Percentiles rank a stretch among this genome's conserved stretches.
These are phyloP conservation scores for Gyromitra esculenta DNA, from an alignment of 2,329 filamentous ascomycete species.

Conservation along the genomic window DNA sequence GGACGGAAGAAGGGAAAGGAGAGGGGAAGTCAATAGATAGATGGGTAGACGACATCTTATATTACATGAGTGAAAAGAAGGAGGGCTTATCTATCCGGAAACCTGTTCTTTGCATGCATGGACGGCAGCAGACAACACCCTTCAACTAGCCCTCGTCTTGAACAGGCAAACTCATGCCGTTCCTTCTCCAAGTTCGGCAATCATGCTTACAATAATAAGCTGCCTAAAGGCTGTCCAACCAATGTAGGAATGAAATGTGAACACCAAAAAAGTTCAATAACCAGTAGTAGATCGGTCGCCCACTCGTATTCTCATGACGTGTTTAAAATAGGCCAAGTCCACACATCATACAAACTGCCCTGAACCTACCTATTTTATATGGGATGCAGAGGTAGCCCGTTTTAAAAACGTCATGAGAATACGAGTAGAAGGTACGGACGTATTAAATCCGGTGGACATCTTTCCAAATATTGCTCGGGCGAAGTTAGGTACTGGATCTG, in stretches of 20 bases:
- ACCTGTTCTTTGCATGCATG: constrained; percentile 33
- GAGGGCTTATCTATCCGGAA: constrained; percentile 23
- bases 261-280: constrained; percentile 12
- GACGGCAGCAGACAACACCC: constrained; percentile 16
- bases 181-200: constrained; percentile 16
- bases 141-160: constrained; percentile 12
- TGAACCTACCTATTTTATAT: no score
- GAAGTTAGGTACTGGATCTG: constrained; percentile 17
- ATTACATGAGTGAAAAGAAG: constrained; percentile 25
- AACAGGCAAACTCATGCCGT: constrained; percentile 3
- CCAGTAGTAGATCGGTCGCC: constrained; percentile 1
- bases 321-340: no score
- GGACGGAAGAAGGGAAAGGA: not conserved
- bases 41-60: constrained; percentile 27
- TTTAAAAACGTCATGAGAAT: no score
- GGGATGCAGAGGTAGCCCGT: no score
- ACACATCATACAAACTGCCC: not conserved
- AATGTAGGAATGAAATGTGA: constrained; percentile 6
- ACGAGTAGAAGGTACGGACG: not conserved
- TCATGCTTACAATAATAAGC: constrained; percentile 11
- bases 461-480: not conserved
- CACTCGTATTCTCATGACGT: not conserved
- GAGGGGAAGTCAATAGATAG: not conserved
- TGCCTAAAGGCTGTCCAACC: constrained; percentile 10
- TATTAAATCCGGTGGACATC: not conserved